A percentile compares a stretch with the other conserved stretches of the same genome.
These are phyloP conservation scores for Haplosporangium sp. DNA, from an alignment of 371 early-diverging fungal genomes.

Conservation along the genomic window DNA sequence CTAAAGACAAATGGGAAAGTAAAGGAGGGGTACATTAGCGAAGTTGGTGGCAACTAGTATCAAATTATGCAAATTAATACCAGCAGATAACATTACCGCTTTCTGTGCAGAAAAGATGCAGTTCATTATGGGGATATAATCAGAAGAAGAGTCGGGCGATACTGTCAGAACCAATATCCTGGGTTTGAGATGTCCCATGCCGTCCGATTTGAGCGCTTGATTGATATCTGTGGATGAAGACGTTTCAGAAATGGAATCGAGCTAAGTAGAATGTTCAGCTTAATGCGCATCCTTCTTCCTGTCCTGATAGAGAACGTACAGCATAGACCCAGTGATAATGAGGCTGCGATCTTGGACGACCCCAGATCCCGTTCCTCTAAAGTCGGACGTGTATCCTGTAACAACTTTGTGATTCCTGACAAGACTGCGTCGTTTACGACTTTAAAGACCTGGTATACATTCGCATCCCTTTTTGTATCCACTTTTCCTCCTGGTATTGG, in stretches of 20 bases:
- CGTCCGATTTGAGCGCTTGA: slow-evolving; percentile 66
- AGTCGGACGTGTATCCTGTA: slow-evolving; percentile 57
- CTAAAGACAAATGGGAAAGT: slow-evolving; percentile 57
- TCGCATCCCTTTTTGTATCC: slow-evolving; percentile 59
- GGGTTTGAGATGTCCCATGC: slow-evolving; percentile 74
- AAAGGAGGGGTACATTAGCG: background rate
- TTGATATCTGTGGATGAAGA: too few species aligned
- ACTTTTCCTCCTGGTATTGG: slow-evolving; percentile 37
- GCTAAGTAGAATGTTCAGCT: background rate
- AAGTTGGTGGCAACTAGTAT: slow-evolving; percentile 9
- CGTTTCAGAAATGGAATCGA: too few species aligned
- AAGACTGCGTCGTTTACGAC: slow-evolving; percentile 69
- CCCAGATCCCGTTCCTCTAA: slow-evolving; percentile 60
- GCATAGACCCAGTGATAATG: slow-evolving; percentile 37
- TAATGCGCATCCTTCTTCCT: background rate
- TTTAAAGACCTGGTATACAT: slow-evolving; percentile 72
- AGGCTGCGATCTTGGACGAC: slow-evolving; percentile 44
- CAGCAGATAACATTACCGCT: slow-evolving; percentile 58
- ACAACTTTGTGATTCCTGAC: slow-evolving; percentile 57
- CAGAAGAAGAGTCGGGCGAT: slow-evolving; percentile 86
- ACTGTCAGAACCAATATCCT: slow-evolving; percentile 88
- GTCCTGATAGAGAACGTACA: slow-evolving; percentile 16
- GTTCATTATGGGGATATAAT: slow-evolving; percentile 97
- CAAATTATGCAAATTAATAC: background rate
- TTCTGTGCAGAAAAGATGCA: slow-evolving; percentile 96